Evolutionary conservation across 352 stramenopile species (phyloP), one percentile per base, ranked within the genome.

Genomic region (Phytophthora aleatoria): DNA sequence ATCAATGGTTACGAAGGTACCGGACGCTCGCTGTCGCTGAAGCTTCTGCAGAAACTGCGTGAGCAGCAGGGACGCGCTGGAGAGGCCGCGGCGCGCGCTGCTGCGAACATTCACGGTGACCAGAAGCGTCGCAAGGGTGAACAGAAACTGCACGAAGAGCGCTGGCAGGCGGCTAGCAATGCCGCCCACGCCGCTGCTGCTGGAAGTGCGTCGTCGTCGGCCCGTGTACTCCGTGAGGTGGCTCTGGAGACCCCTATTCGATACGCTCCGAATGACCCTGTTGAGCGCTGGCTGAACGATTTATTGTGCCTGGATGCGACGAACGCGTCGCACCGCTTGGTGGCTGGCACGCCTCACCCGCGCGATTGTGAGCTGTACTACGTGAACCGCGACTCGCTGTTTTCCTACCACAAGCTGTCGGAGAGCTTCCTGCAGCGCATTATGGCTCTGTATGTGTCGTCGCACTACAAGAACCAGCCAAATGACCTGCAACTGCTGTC

Each of bases 1-100:
- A 96, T 99, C 45, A 99, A 99, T 77, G 98, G 98, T 35, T 99
- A 99, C 74, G 98, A 99, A 90, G 98, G 98, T 45, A 99, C 98
- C 4, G 98, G 98, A 24, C 77, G 98, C 47, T 98, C 97, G 52
- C 79, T 99, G 15, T 99, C 97, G 60, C 85, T 99, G 30, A 99
- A 99, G 82, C 85, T 99, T 11, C 93, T 99, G 61, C 97, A 99
- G 53, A 98, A 99, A 76, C 83, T 99, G 28, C 87, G 97, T 13
- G 91, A 99, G 58, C 79, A 95, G 57, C 97, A 98, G 65, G 90
- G 89, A 31, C 81, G 70, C 50, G 81, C 83, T n/a, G 81, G 83
- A 30, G 75, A 89, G 27, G 84, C 76, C 20, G 83, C 73, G 2
- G 72, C 77, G 13, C 72, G 79, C 30, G 84, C 80, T 50, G 77